Evolutionary conservation across 2,329 filamentous ascomycete genomes (phyloP), one percentile per base, ranked within the genome.

Genomic region (Orbilia ellipsospora): DNA sequence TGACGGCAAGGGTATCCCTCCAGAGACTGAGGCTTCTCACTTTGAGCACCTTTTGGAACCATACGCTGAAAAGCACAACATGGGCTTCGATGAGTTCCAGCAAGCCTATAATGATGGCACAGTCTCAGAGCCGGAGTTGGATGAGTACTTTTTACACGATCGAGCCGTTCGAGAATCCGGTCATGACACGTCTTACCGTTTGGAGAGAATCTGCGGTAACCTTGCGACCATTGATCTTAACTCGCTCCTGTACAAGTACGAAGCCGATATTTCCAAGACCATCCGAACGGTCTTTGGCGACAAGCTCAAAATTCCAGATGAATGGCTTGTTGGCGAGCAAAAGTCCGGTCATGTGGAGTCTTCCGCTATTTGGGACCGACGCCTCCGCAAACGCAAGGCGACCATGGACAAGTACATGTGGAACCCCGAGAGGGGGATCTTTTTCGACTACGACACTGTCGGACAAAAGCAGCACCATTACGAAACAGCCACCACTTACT

Each of bases 141-240:
- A 99, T 80, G 89, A 94, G 55, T 99, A 98, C 83, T 98, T 98
- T 84, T 84, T 96, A 81, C 95, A 99, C 82, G 95, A 99, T 81
- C 91, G 95, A 73, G 94, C 94, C 1, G 94, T 98, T 40, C 90
- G 95, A 78, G 95, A 99, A 83, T 97, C 94, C 16, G 95, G 95
- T 12, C 95, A 99, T 82, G 95, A 99, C 81, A 99, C 95, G 1
- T 92, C 92, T 15, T 98, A 98, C 83, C 92, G 95, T 16, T 86
- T 99, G 18, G 95, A 98, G 83, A 90, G 89, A 55, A 87, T 96
- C 23, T 94, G 92, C 79, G 95, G 92, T 10, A 89, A 97, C 81
- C 85, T 98, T 26, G 95, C 94, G 10, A 97, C 94, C 0, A 92
- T 98, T 73, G 95, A 99, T 81, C 87, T 98, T 66, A 98, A 99